Evolutionary conservation across 345 rosid genomes (phyloP).

Genomic region (Murraya koenigii): DNA sequence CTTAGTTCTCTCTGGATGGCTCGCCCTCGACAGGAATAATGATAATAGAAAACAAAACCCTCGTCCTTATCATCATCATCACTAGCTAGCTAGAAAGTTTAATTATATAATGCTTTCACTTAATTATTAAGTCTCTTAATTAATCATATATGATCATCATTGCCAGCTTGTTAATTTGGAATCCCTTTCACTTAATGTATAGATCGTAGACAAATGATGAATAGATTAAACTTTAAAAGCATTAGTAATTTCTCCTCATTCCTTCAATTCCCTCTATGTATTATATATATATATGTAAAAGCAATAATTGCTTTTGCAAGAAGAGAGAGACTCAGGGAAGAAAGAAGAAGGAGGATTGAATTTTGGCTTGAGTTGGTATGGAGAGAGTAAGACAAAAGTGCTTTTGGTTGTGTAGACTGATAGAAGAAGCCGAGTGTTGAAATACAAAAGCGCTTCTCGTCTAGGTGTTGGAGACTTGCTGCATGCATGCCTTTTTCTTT

Average conservation of each 20-base stretch:
- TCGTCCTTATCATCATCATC: neutral
- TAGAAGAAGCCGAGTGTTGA: slow-evolving; percentile 16
- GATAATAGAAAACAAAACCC: neutral
- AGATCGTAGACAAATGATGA: slow-evolving; percentile 22
- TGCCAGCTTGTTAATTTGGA: slow-evolving; percentile 1
- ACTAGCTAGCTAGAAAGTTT: slow-evolving; percentile 19
- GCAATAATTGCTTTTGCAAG: neutral
- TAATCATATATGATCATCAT: neutral
- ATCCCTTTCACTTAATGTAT: slow-evolving; percentile 22
- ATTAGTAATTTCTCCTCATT: slow-evolving; percentile 15
- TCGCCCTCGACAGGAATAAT: slow-evolving; percentile 80
- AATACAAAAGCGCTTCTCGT: slow-evolving; percentile 1
- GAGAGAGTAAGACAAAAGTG: slow-evolving; percentile 6
- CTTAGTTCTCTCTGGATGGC: slow-evolving; percentile 94
- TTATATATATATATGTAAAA: neutral
- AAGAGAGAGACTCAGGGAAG: neutral
- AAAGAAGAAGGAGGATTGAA: neutral
- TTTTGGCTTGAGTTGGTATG: neutral
- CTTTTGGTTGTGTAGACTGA: slow-evolving; percentile 3
- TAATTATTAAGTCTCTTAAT: neutral
- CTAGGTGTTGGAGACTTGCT: neutral
- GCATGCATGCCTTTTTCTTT: slow-evolving; percentile 15
- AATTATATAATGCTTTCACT: neutral
- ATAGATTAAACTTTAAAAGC: slow-evolving; percentile 21
- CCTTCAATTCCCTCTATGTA: neutral